Conservation (phyloP, 2,329 filamentous ascomycete genomes). For the Cladosporium velox region DNA sequence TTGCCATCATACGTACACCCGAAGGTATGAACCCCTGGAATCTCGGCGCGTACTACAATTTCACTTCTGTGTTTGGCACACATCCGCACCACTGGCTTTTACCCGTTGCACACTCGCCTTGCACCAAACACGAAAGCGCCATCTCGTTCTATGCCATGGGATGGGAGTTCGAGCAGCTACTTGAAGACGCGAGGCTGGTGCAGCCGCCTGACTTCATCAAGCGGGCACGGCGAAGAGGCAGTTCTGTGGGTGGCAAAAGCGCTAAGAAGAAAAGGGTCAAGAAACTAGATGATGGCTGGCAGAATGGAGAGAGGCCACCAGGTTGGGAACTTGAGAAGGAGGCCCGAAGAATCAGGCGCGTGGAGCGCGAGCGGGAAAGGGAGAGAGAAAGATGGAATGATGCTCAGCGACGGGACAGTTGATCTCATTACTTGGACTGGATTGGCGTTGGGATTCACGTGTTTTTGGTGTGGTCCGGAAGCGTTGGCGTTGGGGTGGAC, state of each 20-base stretch:
- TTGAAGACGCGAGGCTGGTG: conserved; percentile 35
- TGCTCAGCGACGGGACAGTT: background rate
- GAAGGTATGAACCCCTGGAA: conserved; percentile 85
- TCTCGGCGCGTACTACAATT: conserved; percentile 68
- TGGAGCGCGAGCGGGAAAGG: conserved; percentile 12
- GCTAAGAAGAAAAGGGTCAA: conserved; percentile 26
- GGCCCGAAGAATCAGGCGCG: conserved; percentile 27
- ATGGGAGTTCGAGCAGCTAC: conserved; percentile 37
- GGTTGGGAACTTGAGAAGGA: conserved; percentile 37
- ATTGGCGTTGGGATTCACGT: background rate
- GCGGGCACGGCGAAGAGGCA: conserved; percentile 5
- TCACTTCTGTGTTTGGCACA: conserved; percentile 77
- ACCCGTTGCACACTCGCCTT: conserved; percentile 74
- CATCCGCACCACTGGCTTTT: conserved; percentile 75
- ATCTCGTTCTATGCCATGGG: conserved; percentile 40
- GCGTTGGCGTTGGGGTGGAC: background rate
- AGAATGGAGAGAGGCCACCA: conserved; percentile 38
- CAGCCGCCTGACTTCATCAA: conserved; percentile 23
- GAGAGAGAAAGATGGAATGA: background rate
- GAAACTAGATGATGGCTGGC: conserved; percentile 35
- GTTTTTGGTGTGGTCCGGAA: background rate
- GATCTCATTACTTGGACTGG: conserved; percentile 2
- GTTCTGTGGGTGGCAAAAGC: conserved; percentile 8
- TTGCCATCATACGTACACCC: conserved; percentile 74
- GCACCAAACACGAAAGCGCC: conserved; percentile 57